Base-by-base conservation (phyloP, 2,329 filamentous ascomycete genomes). In the Decorospora gaudefroyi region DNA sequence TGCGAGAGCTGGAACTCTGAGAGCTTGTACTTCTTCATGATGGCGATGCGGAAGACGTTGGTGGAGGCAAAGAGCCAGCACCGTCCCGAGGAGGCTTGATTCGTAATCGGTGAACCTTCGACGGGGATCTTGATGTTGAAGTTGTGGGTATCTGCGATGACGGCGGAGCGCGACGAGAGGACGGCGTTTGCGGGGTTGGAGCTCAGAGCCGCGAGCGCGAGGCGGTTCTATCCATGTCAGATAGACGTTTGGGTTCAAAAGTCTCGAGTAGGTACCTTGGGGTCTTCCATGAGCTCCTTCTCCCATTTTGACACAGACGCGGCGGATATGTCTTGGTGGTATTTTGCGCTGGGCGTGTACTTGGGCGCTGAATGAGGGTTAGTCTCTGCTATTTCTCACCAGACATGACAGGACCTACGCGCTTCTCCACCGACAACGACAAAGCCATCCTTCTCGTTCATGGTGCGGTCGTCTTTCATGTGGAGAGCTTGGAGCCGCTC, bases 11-110 rank as follows among this genome's bases (percentile, higher is more conserved):
- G 88, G 61, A 95, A 95, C 39, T 80, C 77, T 32, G 84, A 80
- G 13, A 95, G 80, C 52, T 84, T 82, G 70, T 95, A 87, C 61
- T 85, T 85, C 71, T 88, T 86, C 86, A 93, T 92, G 32, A 95
- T 77, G 1, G 89, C 86, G n/a, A 95, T 80, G 18, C 90, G 86
- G 73, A 95, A 93, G 42, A 95, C 85, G 59, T 95, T 95, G n/a
- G 88, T 93, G 4, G 87, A 83, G 1, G 90, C 90, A 59, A 96
- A 96, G 51, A 95, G 81, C 90, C 90, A 96, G 76, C 90, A 96
- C 53, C 90, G 80, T 6, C 90, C 90, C 2, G 86, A 90, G 6
- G 81, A 81, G 22, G 85, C 79, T 73, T 96, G 90, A 68, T 95
- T 91, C 0, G 90, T 95, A 51, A 95, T 85, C 0, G 90, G 90